phyloP scores from a whole-genome alignment of 2,329 filamentous ascomycete genomes.

The Coniochaeta sp. region DNA sequence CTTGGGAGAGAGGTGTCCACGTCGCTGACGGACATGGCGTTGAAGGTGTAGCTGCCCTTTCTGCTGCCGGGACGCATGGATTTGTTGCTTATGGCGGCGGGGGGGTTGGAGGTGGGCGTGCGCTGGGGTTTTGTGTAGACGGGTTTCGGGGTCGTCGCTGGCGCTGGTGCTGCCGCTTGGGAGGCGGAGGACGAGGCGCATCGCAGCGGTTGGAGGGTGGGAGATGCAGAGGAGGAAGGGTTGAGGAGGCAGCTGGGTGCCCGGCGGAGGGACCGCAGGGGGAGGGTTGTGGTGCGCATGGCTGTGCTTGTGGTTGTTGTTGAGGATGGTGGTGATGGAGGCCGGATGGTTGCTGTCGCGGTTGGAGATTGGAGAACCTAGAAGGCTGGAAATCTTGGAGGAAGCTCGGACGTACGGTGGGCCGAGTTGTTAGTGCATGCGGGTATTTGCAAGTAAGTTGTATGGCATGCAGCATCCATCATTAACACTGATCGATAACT shows the following conservation, averaged over 20 bases:
- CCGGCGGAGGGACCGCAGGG: slow-evolving; percentile 10
- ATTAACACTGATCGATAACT: background rate
- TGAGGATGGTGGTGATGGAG: slow-evolving; percentile 5
- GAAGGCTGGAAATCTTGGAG: slow-evolving; percentile 6
- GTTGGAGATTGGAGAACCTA: background rate
- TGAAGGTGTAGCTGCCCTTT: slow-evolving; percentile 17
- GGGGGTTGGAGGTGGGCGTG: background rate
- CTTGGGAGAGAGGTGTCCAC: slow-evolving; percentile 17
- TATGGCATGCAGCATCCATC: background rate
- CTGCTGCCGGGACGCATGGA: background rate
- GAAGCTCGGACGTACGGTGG: background rate
- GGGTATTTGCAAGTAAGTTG: background rate
- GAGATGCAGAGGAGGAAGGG: too few species aligned
- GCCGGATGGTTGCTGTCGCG: slow-evolving; percentile 2
- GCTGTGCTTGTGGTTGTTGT: slow-evolving; percentile 6
- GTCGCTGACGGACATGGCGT: slow-evolving; percentile 22
- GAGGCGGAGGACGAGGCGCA: background rate
- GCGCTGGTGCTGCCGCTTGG: background rate
- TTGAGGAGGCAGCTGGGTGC: slow-evolving; percentile 7
- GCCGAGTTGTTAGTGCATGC: background rate
- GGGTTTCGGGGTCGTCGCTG: background rate
- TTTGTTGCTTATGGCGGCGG: background rate
- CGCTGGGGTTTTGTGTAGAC: background rate
- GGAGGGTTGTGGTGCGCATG: slow-evolving; percentile 16
- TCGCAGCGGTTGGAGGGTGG: background rate